Conservation (phyloP, 768 basidiomycete species). For the Ramaria sp. region DNA sequence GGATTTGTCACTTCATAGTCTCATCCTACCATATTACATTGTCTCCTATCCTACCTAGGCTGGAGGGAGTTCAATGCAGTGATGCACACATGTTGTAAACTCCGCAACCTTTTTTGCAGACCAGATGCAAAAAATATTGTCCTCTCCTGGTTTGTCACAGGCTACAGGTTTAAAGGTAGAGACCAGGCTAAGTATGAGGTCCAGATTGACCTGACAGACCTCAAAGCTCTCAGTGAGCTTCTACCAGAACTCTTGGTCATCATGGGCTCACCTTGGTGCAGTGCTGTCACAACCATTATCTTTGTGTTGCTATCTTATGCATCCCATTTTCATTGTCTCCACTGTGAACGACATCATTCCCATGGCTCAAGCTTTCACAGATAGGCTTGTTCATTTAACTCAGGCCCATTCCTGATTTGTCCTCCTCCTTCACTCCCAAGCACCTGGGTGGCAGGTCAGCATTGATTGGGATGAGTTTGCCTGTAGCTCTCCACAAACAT, state of each 20-base stretch:
- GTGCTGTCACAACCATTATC: conserved; percentile 56
- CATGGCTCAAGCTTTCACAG: neutral
- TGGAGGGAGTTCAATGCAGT: conserved; percentile 34
- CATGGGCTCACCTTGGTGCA: conserved; percentile 16
- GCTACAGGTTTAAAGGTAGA: conserved; percentile 36
- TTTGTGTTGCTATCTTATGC: conserved; percentile 62
- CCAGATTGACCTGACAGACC: conserved; percentile 43
- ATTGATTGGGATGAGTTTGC: conserved; percentile 34
- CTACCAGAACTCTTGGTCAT: conserved; percentile 1
- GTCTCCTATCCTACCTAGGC: conserved; percentile 20
- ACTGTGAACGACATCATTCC: conserved; percentile 35
- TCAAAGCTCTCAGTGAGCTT: conserved; percentile 53
- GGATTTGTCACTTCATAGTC: conserved; percentile 14
- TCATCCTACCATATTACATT: conserved; percentile 25
- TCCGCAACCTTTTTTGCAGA: conserved; percentile 23
- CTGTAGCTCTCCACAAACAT: conserved; percentile 19
- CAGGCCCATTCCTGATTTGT: conserved; percentile 67
- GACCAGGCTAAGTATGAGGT: conserved; percentile 30
- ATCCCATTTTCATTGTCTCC: conserved; percentile 46
- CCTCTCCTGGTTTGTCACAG: conserved; percentile 44
- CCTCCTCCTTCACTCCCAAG: conserved; percentile 59
- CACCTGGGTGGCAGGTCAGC: conserved; percentile 31
- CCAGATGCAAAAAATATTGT: conserved; percentile 27
- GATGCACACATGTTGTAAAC: conserved; percentile 23
- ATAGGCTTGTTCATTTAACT: conserved; percentile 9